These are phyloP conservation scores for Auriscalpium orientale DNA, from an alignment of 768 basidiomycete genomes.

Conservation along the genomic window DNA sequence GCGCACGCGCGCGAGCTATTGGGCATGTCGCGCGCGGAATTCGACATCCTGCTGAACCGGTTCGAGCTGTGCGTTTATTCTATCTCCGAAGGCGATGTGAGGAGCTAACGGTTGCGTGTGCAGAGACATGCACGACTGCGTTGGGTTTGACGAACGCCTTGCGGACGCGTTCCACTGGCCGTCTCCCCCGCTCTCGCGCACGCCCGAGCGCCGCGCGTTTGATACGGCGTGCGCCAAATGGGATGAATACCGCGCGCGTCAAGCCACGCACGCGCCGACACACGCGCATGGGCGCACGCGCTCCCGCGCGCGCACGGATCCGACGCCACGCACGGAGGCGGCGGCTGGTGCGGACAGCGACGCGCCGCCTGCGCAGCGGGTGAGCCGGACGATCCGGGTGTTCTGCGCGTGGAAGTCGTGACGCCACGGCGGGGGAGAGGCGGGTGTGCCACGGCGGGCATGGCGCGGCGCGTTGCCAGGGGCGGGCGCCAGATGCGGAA, in stretches of 20 bases:
- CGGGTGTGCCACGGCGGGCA: conserved; percentile 1
- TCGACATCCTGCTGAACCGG: conserved; percentile 46
- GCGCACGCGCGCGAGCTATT: conserved; percentile 25
- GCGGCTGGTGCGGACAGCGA: not conserved
- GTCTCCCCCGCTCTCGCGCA: conserved; percentile 30
- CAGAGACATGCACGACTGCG: conserved; percentile 63
- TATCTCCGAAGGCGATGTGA: not conserved
- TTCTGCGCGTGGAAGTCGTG: conserved; percentile 53
- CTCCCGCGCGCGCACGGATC: not conserved
- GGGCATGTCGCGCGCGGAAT: conserved; percentile 51
- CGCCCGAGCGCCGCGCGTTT: conserved; percentile 48
- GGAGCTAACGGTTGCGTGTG: not conserved
- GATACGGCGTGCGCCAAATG: conserved; percentile 51
- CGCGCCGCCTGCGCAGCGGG: conserved; percentile 20
- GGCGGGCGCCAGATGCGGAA: not conserved
- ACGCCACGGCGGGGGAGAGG: conserved; percentile 1
- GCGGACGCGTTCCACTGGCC: conserved; percentile 45
- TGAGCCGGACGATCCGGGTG: conserved; percentile 47
- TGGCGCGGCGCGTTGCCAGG: not conserved
- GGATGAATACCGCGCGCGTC: conserved; percentile 35
- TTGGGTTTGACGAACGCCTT: conserved; percentile 37
- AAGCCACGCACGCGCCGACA: conserved; percentile 1
- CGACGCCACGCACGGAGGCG: not conserved
- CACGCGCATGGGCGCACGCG: not conserved
- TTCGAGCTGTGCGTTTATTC: conserved; percentile 51